Conservation (phyloP, 75 land plant genomes). For the Adiantum capillusveneris region DNA sequence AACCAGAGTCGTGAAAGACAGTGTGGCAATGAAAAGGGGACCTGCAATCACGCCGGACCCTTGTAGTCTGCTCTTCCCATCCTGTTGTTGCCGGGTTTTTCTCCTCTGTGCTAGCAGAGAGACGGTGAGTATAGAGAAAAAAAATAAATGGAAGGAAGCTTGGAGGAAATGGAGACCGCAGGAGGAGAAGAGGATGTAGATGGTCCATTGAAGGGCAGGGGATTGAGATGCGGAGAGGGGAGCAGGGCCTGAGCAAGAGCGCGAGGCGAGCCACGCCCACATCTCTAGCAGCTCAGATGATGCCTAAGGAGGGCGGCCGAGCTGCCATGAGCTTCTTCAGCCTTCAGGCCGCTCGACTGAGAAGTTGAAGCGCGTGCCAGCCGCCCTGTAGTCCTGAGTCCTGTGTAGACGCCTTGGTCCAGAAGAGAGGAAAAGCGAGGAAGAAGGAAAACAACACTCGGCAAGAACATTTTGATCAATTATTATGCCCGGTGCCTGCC, state of each 20-base stretch:
- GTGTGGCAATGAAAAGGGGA: constrained; percentile 33
- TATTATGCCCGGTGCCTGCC: too few relatives aligned
- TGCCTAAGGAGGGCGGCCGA: too few relatives aligned
- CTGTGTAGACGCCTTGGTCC: too few relatives aligned
- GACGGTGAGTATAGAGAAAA: not conserved
- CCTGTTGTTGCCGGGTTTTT: not conserved
- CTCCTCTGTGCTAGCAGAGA: not conserved
- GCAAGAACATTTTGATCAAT: too few relatives aligned
- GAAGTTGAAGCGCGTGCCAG: too few relatives aligned
- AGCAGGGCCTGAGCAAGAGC: constrained; percentile 6
- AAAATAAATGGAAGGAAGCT: not conserved
- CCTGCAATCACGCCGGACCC: constrained; percentile 12
- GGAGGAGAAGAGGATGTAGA: constrained; percentile 8
- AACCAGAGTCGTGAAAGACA: constrained; percentile 30
- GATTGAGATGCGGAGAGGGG: not conserved
- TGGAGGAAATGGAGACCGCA: constrained; percentile 2
- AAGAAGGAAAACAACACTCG: too few relatives aligned
- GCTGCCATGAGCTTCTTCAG: too few relatives aligned
- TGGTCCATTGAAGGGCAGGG: constrained; percentile 3
- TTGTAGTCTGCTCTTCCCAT: not conserved
- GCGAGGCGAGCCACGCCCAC: constrained; percentile 1
- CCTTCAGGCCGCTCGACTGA: too few relatives aligned
- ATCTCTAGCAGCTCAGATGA: too few relatives aligned
- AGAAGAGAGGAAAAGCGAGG: too few relatives aligned
- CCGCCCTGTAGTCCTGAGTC: too few relatives aligned